Base-by-base conservation (phyloP, 2,329 filamentous ascomycete genomes). In the Dactylellina leptospora region DNA sequence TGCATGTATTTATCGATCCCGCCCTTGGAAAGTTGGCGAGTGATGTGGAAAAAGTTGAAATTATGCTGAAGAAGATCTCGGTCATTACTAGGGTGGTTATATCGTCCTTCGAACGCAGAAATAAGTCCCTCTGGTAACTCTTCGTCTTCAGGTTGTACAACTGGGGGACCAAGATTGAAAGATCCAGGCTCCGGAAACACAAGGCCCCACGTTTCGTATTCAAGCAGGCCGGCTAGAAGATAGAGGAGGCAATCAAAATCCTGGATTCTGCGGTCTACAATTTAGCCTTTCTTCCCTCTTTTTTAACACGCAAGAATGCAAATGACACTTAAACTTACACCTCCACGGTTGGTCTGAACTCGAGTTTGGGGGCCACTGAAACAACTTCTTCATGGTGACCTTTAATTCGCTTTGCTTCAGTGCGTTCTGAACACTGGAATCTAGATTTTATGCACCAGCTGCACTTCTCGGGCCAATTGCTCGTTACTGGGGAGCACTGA, bases 201-300 rank as follows among this genome's bases (percentile, higher is more conserved):
- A 4, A 5, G 25, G 27, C 25, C 13, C 23, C 33, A 27, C 8
- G 42, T 33, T 4, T 51, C 45, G 30, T 63, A 63, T 11, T 63
- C 59, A 8, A 54, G 13, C 42, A 54, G 20, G 4, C 59, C 59
- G 1, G 38, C 59, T 8, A 63, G 47, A 13, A 63, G 25, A 16
- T 54, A 63, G 9, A 63, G 45, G 18, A 54, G 16, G 16, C 59
- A 63, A 16, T 63, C 59, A 25, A 63, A 36, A 20, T 63, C 59
- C 6, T 40, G 20, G 10, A 63, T 42, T 5, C 59, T 63, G n/a
- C 18, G 22, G 16, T 3, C 11, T 42, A 4, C 8, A 42, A 42
- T 16, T 16, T 18, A 42, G 38, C n/a, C n/a, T n/a, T n/a, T n/a
- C n/a, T n/a, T n/a, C n/a, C n/a, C n/a, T n/a, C n/a, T n/a, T 33